These are phyloP conservation scores for Dicorynia guianensis DNA, from an alignment of 306 rosid species.

Conservation along the genomic window DNA sequence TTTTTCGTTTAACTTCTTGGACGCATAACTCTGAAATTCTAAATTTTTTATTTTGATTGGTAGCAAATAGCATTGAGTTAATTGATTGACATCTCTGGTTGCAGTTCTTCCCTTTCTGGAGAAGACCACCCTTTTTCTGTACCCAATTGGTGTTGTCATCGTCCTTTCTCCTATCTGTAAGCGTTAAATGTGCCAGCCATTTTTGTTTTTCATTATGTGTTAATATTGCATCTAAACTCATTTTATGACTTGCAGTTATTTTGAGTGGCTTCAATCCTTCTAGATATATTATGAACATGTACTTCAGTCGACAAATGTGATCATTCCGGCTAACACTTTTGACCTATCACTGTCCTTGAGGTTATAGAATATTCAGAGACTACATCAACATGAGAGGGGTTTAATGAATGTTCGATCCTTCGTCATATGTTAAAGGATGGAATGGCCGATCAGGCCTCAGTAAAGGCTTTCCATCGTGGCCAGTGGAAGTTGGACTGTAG, in stretches of 20 bases:
- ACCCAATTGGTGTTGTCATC: too few species aligned
- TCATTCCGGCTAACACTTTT: slow-evolving; percentile 50
- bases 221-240: too few species aligned
- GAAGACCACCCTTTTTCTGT: too few species aligned
- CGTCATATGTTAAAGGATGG: slow-evolving; percentile 39
- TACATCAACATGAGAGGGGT: slow-evolving; percentile 47
- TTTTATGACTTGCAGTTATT: slow-evolving; percentile 71
- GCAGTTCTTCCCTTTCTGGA: too few species aligned
- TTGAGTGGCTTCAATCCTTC: slow-evolving; percentile 99
- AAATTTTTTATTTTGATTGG: slow-evolving; percentile 15
- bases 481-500: slow-evolving; percentile 57
- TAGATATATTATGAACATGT: slow-evolving; percentile 88
- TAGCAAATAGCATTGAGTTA: slow-evolving; percentile 26
- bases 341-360: slow-evolving; percentile 55
- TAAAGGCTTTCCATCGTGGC: slow-evolving; percentile 53
- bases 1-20: slow-evolving; percentile 10
- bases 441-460: slow-evolving; percentile 40
- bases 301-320: slow-evolving; percentile 79
- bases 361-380: slow-evolving; percentile 51
- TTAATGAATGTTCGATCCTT: slow-evolving; percentile 48
- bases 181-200: too few species aligned
- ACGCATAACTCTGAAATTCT: slow-evolving; percentile 11
- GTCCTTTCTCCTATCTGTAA: slow-evolving; percentile 83
- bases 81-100: slow-evolving; percentile 29
- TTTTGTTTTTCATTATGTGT: too few species aligned